Evolutionary conservation across 108 stramenopile genomes (phyloP), one percentile per base, ranked within the genome.

Genomic region (Pseudonitzschia multistriata): DNA sequence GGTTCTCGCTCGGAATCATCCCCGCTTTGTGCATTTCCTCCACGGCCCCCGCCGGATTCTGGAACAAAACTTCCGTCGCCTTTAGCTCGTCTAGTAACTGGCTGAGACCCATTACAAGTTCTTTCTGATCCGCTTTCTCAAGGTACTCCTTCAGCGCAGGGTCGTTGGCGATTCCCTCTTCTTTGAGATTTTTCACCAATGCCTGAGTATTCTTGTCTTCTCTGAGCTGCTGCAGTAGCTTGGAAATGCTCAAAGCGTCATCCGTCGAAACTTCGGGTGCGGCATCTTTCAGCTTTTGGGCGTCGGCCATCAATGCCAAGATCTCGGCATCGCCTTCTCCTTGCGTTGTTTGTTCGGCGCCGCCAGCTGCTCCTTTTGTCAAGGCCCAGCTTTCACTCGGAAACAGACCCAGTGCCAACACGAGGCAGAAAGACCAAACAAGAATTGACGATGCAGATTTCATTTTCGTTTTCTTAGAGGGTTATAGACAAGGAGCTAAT

Each of bases 21-120:
- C 89, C 89, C 62, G 84, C 89, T 49, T 83, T 74, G 54, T 85
- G 75, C 78, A 87, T 76, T 68, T 74, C 86, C 22, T 39, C 50
- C 19, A 90, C 75, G 24, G 89, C 89, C 62, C 66, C 66, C 49
- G 79, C 79, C 35, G 79, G 79, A 66, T 90, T 82, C 34, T 76
- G 47, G 63, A 90, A 90, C 33, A 90, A 69, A 49, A 73, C 63
- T 49, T 90, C 89, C 30, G 85, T 53, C 2, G 79, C 68, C 31
- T 82, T 80, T 45, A 90, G 39, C 67, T 90, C 85, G 47, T 87
- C 78, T 0, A 87, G 55, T n/a, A 76, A 47, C 33, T 75, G 70
- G 49, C 84, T 84, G 71, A 90, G 65, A 11, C 79, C 79, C 7
- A 81, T 60, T 31, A 90, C 56, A 27, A 87, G 72, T 50, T 87